Conservation (phyloP, 2,329 filamentous ascomycete species). For the Clarireedia paspali region DNA sequence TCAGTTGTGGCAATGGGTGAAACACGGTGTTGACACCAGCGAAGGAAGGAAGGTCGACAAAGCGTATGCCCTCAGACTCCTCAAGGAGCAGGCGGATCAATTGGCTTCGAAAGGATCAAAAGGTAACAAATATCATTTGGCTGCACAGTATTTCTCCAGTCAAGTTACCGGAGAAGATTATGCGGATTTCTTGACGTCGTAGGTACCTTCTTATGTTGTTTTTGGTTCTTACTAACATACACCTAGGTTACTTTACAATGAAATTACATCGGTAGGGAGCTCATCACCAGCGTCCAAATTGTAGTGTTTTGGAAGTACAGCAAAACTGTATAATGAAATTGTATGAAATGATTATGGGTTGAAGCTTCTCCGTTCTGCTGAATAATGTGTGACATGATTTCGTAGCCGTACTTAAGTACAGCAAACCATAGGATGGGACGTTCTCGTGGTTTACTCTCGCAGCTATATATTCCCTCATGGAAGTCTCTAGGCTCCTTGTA, state of each 20-base stretch:
- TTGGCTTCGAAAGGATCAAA: constrained; percentile 67
- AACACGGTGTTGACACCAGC: constrained; percentile 63
- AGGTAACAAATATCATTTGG: constrained; percentile 87
- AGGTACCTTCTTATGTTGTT: constrained; percentile 32
- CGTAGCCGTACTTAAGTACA: not conserved
- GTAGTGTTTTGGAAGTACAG: constrained; percentile 7
- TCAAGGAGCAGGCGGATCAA: constrained; percentile 77
- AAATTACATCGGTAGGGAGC: constrained; percentile 67
- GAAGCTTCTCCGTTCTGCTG: too few species aligned
- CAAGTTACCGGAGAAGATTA: constrained; percentile 98
- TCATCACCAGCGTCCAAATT: constrained; percentile 28
- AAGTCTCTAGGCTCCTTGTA: too few species aligned
- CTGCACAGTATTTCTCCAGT: constrained; percentile 82
- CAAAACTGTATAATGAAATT: not conserved
- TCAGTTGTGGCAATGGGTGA: constrained; percentile 95
- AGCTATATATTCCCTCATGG: too few species aligned
- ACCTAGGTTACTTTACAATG: constrained; percentile 73
- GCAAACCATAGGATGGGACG: too few species aligned
- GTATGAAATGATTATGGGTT: not conserved
- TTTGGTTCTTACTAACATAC: not conserved
- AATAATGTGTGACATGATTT: not conserved
- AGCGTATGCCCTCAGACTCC: constrained; percentile 75
- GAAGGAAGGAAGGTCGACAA: constrained; percentile 94
- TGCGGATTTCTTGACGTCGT: constrained; percentile 88
- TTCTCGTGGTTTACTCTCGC: too few species aligned